These are phyloP conservation scores for Ustilago cynodontis DNA, from an alignment of 1,284 basidiomycete species.

Conservation along the genomic window DNA sequence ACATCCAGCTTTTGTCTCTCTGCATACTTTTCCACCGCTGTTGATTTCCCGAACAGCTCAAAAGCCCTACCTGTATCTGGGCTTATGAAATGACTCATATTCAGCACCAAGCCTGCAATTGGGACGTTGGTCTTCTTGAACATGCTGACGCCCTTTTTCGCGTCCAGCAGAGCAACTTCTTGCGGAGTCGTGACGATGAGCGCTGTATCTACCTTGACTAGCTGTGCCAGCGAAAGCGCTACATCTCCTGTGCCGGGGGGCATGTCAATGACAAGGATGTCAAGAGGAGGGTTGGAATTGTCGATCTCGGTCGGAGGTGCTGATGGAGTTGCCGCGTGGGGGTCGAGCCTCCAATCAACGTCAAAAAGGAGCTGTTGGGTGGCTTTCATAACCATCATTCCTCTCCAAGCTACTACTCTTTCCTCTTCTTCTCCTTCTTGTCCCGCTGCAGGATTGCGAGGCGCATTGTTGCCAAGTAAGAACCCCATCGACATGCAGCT, in stretches of 20 bases:
- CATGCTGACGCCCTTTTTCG: constrained; percentile 92
- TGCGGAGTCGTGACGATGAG: constrained; percentile 89
- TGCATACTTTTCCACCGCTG: constrained; percentile 78
- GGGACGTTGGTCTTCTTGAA: constrained; percentile 90
- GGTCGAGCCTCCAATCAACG: constrained; percentile 82
- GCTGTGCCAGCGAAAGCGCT: constrained; percentile 89
- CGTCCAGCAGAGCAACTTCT: constrained; percentile 91
- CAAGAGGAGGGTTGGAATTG: constrained; percentile 72
- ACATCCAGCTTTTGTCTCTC: constrained; percentile 76
- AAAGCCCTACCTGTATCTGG: constrained; percentile 80
- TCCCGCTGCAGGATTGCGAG: not conserved
- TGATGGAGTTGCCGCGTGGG: constrained; percentile 15
- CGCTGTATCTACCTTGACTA: constrained; percentile 74
- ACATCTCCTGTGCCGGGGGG: constrained; percentile 98
- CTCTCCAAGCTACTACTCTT: constrained; percentile 86
- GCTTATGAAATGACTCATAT: constrained; percentile 91
- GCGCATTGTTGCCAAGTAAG: constrained; percentile 68
- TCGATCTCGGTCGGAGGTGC: constrained; percentile 7
- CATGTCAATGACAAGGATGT: constrained; percentile 93
- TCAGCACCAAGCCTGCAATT: constrained; percentile 87
- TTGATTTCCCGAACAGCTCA: constrained; percentile 82
- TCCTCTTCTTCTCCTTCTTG: constrained; percentile 20
- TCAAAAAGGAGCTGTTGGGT: constrained; percentile 96
- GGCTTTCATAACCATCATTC: constrained; percentile 98
- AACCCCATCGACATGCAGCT: constrained; percentile 98